Conservation (phyloP, 176 grass and related monocot genomes). For the Chloris gayana region DNA sequence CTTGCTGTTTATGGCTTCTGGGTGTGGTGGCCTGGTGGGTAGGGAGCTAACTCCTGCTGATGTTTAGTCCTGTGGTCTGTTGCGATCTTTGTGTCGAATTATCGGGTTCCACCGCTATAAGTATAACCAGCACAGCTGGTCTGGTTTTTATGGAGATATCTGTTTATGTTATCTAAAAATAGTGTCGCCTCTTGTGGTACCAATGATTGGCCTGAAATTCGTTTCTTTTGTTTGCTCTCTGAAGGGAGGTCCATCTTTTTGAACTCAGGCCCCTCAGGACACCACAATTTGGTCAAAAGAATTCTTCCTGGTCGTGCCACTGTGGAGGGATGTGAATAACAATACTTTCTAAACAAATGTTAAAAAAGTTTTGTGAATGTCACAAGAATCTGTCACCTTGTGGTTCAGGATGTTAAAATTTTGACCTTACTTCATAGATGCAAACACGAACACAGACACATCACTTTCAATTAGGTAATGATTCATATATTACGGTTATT, state of each 20-base stretch:
- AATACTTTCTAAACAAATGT: constrained; percentile 21
- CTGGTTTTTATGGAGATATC: constrained; percentile 30
- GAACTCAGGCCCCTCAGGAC: constrained; percentile 7
- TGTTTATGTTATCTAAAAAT: constrained; percentile 17
- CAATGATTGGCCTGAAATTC: constrained; percentile 27
- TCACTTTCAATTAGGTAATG: constrained; percentile 60
- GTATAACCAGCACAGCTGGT: neutral
- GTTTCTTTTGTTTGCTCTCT: constrained; percentile 34
- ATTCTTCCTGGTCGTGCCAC: constrained; percentile 18
- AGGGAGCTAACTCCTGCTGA: neutral
- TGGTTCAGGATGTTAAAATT: constrained; percentile 20
- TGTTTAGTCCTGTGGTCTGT: neutral
- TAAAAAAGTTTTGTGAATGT: constrained; percentile 22
- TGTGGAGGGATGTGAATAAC: constrained; percentile 21
- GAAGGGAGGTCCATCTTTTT: constrained; percentile 22
- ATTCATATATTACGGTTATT: constrained; percentile 40
- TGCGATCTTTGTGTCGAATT: neutral
- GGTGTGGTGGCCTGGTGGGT: too few relatives aligned
- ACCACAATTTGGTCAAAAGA: constrained; percentile 14
- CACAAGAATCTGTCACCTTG: constrained; percentile 9
- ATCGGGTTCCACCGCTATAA: constrained; percentile 4
- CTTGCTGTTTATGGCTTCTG: neutral
- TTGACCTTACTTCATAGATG: constrained; percentile 23
- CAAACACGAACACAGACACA: constrained; percentile 15
- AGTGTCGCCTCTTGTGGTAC: constrained; percentile 3